A percentile compares a stretch with the other conserved stretches of the same genome.
Evolutionary conservation across 331 rosid genomes (phyloP).

Genomic region (Rhamnella rubrinervis): DNA sequence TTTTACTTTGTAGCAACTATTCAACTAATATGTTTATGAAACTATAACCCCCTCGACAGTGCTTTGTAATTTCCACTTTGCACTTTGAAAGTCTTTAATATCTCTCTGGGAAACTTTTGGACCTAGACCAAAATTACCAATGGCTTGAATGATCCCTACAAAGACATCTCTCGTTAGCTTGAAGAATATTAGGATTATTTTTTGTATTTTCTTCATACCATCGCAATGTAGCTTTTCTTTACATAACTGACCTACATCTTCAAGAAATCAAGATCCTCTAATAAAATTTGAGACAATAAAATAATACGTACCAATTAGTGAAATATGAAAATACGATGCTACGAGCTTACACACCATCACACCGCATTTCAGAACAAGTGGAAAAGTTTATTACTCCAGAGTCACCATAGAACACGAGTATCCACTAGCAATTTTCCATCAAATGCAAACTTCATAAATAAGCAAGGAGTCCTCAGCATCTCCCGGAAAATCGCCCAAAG

Average conservation of each 20-base stretch:
- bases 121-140: slow-evolving; percentile 65
- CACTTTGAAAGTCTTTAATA: slow-evolving; percentile 33
- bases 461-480: slow-evolving; percentile 74
- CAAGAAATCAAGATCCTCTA: neutral
- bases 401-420: slow-evolving; percentile 89
- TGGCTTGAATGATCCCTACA: slow-evolving; percentile 78
- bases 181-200: slow-evolving; percentile 42
- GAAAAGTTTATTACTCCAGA: slow-evolving; percentile 84
- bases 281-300: slow-evolving; percentile 22
- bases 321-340: slow-evolving; percentile 3
- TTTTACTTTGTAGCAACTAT: no score
- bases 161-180: slow-evolving; percentile 73
- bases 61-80: slow-evolving; percentile 13
- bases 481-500: slow-evolving; percentile 69
- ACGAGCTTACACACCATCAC: slow-evolving; percentile 60
- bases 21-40: no score
- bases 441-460: slow-evolving; percentile 45
- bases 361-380: slow-evolving; percentile 55
- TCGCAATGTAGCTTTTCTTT: slow-evolving; percentile 57
- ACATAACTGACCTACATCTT: slow-evolving; percentile 67
- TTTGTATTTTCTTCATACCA: slow-evolving; percentile 60
- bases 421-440: slow-evolving; percentile 44
- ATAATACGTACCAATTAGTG: neutral
- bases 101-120: slow-evolving; percentile 72
- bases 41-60: no score